These are phyloP conservation scores for Saccharomycopsis fibuligera DNA, from an alignment of 805 yeast genomes.

Conservation along the genomic window DNA sequence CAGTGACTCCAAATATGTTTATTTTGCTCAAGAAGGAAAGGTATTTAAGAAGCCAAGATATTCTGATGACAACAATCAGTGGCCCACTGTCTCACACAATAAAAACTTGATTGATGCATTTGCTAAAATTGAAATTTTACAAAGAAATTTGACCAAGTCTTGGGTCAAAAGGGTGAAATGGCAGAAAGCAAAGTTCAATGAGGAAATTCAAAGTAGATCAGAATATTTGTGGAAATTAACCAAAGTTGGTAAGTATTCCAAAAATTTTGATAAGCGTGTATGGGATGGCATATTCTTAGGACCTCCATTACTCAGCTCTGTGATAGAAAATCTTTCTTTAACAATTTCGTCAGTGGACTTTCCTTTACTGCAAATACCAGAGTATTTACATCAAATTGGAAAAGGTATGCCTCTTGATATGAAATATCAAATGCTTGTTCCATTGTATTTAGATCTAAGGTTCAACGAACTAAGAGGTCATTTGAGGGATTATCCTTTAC, in stretches of 20 bases:
- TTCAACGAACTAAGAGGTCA: slow-evolving; percentile 62
- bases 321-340: slow-evolving; percentile 43
- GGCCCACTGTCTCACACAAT: background rate
- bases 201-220: slow-evolving; percentile 35
- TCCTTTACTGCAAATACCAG: slow-evolving; percentile 45
- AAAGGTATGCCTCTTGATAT: slow-evolving; percentile 77
- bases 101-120: background rate
- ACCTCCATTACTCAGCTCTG: slow-evolving; percentile 49
- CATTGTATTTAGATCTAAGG: slow-evolving; percentile 49
- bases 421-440: slow-evolving; percentile 60
- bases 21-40: background rate
- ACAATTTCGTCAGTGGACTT: slow-evolving; percentile 44
- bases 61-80: background rate
- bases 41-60: background rate
- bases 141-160: slow-evolving; percentile 46
- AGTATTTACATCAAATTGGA: slow-evolving; percentile 67
- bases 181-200: slow-evolving; percentile 35
- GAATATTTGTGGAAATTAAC: slow-evolving; percentile 37
- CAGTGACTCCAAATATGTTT: background rate
- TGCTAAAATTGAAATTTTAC: slow-evolving; percentile 29
- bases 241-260: slow-evolving; percentile 31
- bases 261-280: slow-evolving; percentile 38
- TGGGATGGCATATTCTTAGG: slow-evolving; percentile 36
- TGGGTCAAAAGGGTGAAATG: slow-evolving; percentile 67
- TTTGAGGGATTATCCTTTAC: slow-evolving; percentile 81